Percentiles rank a stretch among this genome's conserved stretches.
Evolutionary conservation across 1,284 basidiomycete genomes (phyloP).

Genomic region (Leucoagaricus sp.): DNA sequence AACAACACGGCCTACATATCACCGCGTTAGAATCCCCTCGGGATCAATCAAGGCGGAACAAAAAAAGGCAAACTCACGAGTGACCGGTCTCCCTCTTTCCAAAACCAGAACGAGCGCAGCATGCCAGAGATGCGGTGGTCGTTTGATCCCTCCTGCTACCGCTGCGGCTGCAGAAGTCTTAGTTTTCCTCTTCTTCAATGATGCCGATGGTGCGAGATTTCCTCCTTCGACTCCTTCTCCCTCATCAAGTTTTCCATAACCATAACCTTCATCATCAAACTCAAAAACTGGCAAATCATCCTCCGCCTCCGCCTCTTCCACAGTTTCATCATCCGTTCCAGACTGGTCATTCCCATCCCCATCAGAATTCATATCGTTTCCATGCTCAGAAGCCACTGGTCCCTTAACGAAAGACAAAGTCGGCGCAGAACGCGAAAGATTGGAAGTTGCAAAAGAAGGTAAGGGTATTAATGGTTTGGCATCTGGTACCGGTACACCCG

Average conservation of each 20-base stretch:
- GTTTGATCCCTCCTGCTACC: conserved; percentile 19
- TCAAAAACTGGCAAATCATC: background rate
- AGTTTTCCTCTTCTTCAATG: too few relatives aligned
- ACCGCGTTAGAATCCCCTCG: too few relatives aligned
- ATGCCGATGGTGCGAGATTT: background rate
- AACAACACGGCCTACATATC: conserved; percentile 67
- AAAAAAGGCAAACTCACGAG: conserved; percentile 23
- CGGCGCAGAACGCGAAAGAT: conserved; percentile 23
- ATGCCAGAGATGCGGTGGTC: conserved; percentile 33
- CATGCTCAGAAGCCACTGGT: conserved; percentile 4
- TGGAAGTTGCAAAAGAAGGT: conserved; percentile 32
- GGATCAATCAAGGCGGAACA: too few relatives aligned
- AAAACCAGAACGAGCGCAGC: conserved; percentile 32
- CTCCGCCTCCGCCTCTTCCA: background rate
- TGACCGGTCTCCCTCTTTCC: conserved; percentile 34
- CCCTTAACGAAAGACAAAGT: conserved; percentile 17
- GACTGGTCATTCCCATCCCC: conserved; percentile 19
- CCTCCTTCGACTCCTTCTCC: background rate
- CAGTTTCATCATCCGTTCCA: background rate
- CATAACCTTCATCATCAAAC: conserved; percentile 4
- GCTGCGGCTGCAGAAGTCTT: background rate
- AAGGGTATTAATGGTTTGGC: conserved; percentile 23
- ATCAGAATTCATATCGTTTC: conserved; percentile 25
- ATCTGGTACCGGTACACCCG: conserved; percentile 10
- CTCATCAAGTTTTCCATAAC: background rate